These are phyloP conservation scores for Marasmius sp. DNA, from an alignment of 1,284 basidiomycete genomes.

Conservation along the genomic window DNA sequence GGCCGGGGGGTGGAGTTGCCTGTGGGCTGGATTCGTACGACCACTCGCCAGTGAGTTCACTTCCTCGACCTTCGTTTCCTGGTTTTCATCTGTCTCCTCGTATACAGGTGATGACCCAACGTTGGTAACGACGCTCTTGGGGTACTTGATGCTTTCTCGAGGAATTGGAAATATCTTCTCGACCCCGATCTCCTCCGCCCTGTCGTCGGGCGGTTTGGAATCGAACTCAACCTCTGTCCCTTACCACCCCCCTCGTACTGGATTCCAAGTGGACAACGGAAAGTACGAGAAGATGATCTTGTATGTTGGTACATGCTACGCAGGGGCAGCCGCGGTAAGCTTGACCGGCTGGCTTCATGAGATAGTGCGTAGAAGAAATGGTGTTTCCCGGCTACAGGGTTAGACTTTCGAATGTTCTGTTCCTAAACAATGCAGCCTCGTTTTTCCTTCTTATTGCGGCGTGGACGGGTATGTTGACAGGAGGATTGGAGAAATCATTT, in stretches of 20 bases:
- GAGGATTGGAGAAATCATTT: too few species aligned
- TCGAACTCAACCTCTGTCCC: not conserved
- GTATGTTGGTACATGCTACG: slow-evolving; percentile 30
- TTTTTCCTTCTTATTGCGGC: too few species aligned
- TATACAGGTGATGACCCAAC: slow-evolving; percentile 34
- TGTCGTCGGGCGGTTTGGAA: slow-evolving; percentile 1
- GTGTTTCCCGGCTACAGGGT: too few species aligned
- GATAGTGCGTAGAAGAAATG: not conserved
- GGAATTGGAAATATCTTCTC: slow-evolving; percentile 43
- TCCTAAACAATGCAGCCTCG: too few species aligned
- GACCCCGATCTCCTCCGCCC: slow-evolving; percentile 38
- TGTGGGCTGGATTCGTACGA: slow-evolving; percentile 34
- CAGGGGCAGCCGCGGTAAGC: slow-evolving; percentile 25
- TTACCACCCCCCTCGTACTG: slow-evolving; percentile 1
- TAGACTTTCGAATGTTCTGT: too few species aligned
- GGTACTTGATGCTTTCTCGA: slow-evolving; percentile 35
- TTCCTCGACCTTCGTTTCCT: not conserved
- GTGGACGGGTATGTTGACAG: too few species aligned
- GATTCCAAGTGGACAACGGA: slow-evolving; percentile 27
- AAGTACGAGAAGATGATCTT: slow-evolving; percentile 28
- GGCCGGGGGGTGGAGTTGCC: slow-evolving; percentile 35
- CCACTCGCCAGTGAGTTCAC: slow-evolving; percentile 27
- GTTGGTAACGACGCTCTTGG: slow-evolving; percentile 34
- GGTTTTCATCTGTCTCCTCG: not conserved
- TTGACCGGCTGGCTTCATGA: slow-evolving; percentile 17